Evolutionary conservation across 2,329 filamentous ascomycete genomes (phyloP).

Genomic region (Botryotinia calthae): DNA sequence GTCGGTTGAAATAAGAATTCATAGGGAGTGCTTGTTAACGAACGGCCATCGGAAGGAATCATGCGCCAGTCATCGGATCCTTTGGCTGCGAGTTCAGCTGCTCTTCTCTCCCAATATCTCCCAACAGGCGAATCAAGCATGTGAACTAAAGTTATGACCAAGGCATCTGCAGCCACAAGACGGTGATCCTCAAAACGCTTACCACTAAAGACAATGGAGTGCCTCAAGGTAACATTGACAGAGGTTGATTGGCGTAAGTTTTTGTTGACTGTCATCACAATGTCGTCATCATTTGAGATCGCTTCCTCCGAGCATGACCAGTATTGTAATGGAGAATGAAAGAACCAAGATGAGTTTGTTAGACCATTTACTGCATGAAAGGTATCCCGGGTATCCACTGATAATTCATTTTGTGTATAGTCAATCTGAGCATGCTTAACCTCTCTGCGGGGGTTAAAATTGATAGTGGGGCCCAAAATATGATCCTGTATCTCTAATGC

Average conservation of each 20-base stretch:
- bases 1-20: slow-evolving; percentile 78
- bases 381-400: slow-evolving; percentile 47
- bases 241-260: slow-evolving; percentile 60
- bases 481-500: slow-evolving; percentile 69
- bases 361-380: slow-evolving; percentile 60
- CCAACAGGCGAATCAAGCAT: slow-evolving; percentile 63
- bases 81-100: slow-evolving; percentile 52
- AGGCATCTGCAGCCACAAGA: slow-evolving; percentile 69
- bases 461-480: slow-evolving; percentile 59
- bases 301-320: slow-evolving; percentile 65
- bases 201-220: slow-evolving; percentile 80
- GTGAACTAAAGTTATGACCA: slow-evolving; percentile 76
- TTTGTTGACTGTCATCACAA: slow-evolving; percentile 68
- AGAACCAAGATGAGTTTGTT: slow-evolving; percentile 67
- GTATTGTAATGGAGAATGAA: slow-evolving; percentile 79
- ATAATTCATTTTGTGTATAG: slow-evolving; percentile 32
- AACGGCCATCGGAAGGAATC: slow-evolving; percentile 58
- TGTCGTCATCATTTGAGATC: slow-evolving; percentile 59
- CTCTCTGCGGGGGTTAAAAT: slow-evolving; percentile 51
- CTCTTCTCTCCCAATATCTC: slow-evolving; percentile 61
- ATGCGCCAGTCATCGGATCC: slow-evolving; percentile 57
- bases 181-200: slow-evolving; percentile 68
- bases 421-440: slow-evolving; percentile 21
- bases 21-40: slow-evolving; percentile 60
- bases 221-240: slow-evolving; percentile 71